Base-by-base conservation (phyloP, 495 filamentous ascomycete genomes). In the Aspergillus ostianus region DNA sequence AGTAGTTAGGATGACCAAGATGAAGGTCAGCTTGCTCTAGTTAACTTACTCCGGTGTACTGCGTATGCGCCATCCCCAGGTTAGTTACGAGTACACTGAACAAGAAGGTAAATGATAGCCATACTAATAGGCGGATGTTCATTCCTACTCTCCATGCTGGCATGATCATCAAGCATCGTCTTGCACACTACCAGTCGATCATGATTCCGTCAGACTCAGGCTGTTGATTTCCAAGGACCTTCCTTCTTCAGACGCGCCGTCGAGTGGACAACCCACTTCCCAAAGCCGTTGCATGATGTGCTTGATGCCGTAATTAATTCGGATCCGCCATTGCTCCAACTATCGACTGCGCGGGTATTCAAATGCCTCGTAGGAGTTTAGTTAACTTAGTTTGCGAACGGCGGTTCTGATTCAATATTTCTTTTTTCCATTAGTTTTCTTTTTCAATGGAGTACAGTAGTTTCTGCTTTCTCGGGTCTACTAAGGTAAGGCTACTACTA, bases 211-310 rank as follows among this genome's bases (percentile, higher is more conserved):
- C 29, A 47, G 6, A 26, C 41, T 60, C 50, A 26, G 23, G 23
- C 23, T 26, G 2, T 26, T 26, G 23, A 26, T 4, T 26, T 26
- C 54, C 41, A 56, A 59, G 47, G 41, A 49, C 57, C 27, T 64
- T 64, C 61, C 61, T 27, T 26, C 29, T 53, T 49, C 15, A 54
- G 62, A 49, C 46, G 4, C n/a, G 21, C 55, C 47, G 13, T 1
- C n/a, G 0, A 17, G 8, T 58, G 20, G 12, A 55, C n/a, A 49
- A 18, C 52, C 53, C 61, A 53, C 61, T 45, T 53, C 36, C 20
- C 41, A 51, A 58, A 55, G 23, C 61, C 57, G 57, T 60, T 60
- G 62, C 57, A 54, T 64, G 57, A 64, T 64, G 50, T 57, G 54
- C 53, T 45, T 30, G 6, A n/a, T n/a, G n/a, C n/a, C n/a, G 49